A percentile compares a stretch with the other conserved stretches of the same genome.
Evolutionary conservation across 1,284 basidiomycete species (phyloP).

Genomic region (Leccinum griseonigrum): DNA sequence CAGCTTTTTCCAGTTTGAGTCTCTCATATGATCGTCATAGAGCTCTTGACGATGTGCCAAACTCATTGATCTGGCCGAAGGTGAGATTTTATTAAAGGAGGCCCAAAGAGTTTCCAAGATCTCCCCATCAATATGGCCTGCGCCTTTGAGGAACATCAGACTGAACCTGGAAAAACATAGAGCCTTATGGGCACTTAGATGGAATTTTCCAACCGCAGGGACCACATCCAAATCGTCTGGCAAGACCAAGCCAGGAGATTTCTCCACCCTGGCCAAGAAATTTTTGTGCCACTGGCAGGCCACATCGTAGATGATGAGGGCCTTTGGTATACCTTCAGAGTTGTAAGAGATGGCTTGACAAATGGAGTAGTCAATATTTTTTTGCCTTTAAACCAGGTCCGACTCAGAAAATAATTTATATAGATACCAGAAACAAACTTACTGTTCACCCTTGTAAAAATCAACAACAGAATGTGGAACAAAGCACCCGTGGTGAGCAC

Average conservation of each 20-base stretch:
- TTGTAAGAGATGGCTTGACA: slow-evolving; percentile 10
- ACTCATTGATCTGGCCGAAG: slow-evolving; percentile 14
- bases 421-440: not conserved
- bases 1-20: slow-evolving; percentile 19
- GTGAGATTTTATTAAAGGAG: slow-evolving; percentile 15
- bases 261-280: slow-evolving; percentile 2
- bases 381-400: slow-evolving; percentile 8
- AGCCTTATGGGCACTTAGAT: slow-evolving; percentile 12
- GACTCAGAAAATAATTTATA: not conserved
- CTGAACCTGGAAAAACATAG: slow-evolving; percentile 9
- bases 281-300: slow-evolving; percentile 13
- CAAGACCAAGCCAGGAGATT: not conserved
- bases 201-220: slow-evolving; percentile 10
- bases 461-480: slow-evolving; percentile 17
- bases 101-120: slow-evolving; percentile 19
- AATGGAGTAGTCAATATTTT: slow-evolving; percentile 19
- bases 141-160: slow-evolving; percentile 12
- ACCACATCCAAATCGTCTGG: slow-evolving; percentile 11
- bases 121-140: slow-evolving; percentile 13
- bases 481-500: slow-evolving; percentile 14
- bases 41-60: slow-evolving; percentile 13
- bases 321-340: not conserved
- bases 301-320: slow-evolving; percentile 17
- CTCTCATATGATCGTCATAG: slow-evolving; percentile 16
- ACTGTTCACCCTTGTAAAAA: slow-evolving; percentile 23